Percentiles rank a stretch among this genome's conserved stretches.
Evolutionary conservation across 2,329 filamentous ascomycete genomes (phyloP).

Genomic region (Clonostachys sp.): DNA sequence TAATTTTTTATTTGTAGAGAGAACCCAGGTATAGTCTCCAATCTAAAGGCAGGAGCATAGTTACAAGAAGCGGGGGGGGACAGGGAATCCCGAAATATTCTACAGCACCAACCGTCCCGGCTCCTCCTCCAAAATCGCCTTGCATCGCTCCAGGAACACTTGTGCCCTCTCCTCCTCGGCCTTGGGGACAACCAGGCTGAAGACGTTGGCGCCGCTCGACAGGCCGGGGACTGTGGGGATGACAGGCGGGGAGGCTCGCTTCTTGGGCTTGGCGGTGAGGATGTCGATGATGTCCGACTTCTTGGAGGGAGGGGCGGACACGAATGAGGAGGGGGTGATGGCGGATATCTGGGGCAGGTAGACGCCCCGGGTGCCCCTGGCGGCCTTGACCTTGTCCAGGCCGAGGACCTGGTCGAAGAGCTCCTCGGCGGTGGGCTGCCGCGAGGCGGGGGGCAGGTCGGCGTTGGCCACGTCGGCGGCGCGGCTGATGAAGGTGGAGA

Average conservation of each 20-base stretch:
- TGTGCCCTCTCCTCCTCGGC: slow-evolving; percentile 78
- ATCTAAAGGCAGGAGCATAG: slow-evolving; percentile 12
- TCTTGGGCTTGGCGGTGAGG: slow-evolving; percentile 41
- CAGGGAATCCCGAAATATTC: slow-evolving; percentile 9
- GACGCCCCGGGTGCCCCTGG: slow-evolving; percentile 53
- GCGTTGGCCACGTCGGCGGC: slow-evolving; percentile 87
- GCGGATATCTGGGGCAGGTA: slow-evolving; percentile 69
- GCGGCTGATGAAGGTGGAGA: slow-evolving; percentile 82
- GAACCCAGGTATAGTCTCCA: neutral
- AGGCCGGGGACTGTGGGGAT: slow-evolving; percentile 36
- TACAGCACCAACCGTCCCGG: slow-evolving; percentile 69
- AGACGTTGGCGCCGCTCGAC: slow-evolving; percentile 64
- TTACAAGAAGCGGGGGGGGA: slow-evolving; percentile 15
- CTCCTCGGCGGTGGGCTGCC: slow-evolving; percentile 65
- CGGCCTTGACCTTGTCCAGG: slow-evolving; percentile 39
- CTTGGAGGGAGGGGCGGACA: slow-evolving; percentile 22
- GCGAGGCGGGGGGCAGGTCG: slow-evolving; percentile 65
- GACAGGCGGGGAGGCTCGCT: slow-evolving; percentile 16
- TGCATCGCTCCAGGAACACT: slow-evolving; percentile 81
- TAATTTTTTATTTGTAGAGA: neutral
- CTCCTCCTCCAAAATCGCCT: slow-evolving; percentile 75
- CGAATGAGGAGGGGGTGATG: slow-evolving; percentile 39
- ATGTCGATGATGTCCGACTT: slow-evolving; percentile 77
- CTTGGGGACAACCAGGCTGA: slow-evolving; percentile 74
- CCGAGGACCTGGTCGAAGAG: slow-evolving; percentile 89